phyloP scores from a whole-genome alignment of 129 eudicot genomes.

The Smallanthus sonchifolius region DNA sequence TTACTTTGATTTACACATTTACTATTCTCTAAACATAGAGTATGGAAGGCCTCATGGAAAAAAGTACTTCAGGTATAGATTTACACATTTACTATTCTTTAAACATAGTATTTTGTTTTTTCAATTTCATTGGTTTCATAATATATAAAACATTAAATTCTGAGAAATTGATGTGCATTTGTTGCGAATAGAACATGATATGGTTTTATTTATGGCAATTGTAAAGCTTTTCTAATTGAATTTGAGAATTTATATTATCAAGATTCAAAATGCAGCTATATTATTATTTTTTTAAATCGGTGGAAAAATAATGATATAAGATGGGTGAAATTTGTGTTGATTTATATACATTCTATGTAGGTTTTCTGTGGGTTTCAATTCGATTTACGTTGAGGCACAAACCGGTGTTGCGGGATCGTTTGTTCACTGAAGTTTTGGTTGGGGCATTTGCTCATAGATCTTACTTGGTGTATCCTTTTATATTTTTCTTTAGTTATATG shows the following conservation, averaged over 20 bases:
- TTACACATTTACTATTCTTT: too few relatives aligned
- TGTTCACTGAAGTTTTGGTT: slow-evolving; percentile 68
- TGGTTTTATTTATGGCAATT: too few relatives aligned
- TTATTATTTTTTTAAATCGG: too few relatives aligned
- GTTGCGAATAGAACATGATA: too few relatives aligned
- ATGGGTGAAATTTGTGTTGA: slow-evolving; percentile 11
- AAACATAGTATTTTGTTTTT: too few relatives aligned
- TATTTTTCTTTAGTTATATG: not conserved
- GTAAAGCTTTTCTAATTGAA: not conserved
- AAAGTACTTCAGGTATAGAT: too few relatives aligned
- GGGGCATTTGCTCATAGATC: slow-evolving; percentile 92
- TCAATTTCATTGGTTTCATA: not conserved
- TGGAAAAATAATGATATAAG: not conserved
- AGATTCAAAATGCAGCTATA: not conserved
- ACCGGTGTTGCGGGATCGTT: slow-evolving; percentile 88
- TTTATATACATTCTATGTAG: not conserved
- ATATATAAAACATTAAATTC: not conserved
- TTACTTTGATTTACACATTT: too few relatives aligned
- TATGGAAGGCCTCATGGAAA: too few relatives aligned
- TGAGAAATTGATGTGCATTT: not conserved
- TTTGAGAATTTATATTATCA: not conserved
- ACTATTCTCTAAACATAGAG: too few relatives aligned
- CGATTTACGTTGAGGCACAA: slow-evolving; percentile 69
- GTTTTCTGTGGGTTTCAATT: slow-evolving; percentile 43
- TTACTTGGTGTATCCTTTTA: slow-evolving; percentile 95